A percentile compares a stretch with the other conserved stretches of the same genome.
These are phyloP conservation scores for Gelatoporia subvermispora DNA, from an alignment of 768 basidiomycete genomes.

Conservation along the genomic window DNA sequence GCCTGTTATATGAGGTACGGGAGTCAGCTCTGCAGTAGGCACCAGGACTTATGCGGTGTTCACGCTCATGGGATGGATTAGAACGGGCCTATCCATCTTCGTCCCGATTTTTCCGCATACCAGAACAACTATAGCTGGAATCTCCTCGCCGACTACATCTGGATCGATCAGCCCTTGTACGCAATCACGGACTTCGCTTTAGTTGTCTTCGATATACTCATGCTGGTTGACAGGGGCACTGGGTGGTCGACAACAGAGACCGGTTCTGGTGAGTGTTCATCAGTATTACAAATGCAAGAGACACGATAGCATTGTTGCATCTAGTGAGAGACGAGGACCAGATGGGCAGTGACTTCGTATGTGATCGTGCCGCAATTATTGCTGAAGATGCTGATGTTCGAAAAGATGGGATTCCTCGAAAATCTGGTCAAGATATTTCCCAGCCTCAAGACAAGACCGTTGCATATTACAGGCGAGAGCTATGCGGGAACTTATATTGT, in stretches of 20 bases:
- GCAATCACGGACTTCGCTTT: conserved; percentile 3
- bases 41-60: neutral
- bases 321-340: conserved; percentile 48
- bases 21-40: neutral
- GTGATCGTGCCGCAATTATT: conserved; percentile 14
- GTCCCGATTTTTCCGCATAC: conserved; percentile 42
- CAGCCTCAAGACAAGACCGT: conserved; percentile 56
- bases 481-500: conserved; percentile 74
- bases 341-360: conserved; percentile 49
- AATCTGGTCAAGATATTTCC: conserved; percentile 78
- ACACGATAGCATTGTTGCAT: neutral
- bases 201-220: neutral
- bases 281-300: neutral
- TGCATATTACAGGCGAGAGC: conserved; percentile 68
- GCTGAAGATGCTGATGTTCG: no score
- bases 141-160: conserved; percentile 59
- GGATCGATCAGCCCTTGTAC: conserved; percentile 71
- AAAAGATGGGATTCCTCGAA: conserved; percentile 63
- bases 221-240: conserved; percentile 36
- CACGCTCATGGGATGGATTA: conserved; percentile 18
- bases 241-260: conserved; percentile 58
- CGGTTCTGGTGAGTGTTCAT: conserved; percentile 46
- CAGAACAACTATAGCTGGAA: conserved; percentile 57
- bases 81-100: conserved; percentile 68
- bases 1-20: conserved; percentile 52